Evolutionary conservation across 2,329 filamentous ascomycete genomes (phyloP).

Genomic region (Pseudocercospora cruenta): DNA sequence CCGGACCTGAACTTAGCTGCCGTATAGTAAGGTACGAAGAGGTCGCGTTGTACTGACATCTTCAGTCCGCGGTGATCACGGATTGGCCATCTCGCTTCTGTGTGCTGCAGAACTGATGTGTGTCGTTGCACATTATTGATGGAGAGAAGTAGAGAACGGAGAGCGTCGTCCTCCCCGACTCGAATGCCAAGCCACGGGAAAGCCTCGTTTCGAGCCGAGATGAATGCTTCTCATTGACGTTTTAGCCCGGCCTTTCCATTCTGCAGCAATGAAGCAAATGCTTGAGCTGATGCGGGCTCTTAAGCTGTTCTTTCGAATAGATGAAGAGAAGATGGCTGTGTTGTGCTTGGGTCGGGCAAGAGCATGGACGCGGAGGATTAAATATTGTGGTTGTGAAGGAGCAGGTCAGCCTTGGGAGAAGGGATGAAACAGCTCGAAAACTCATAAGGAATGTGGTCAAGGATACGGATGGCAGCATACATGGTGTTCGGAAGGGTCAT

Average conservation of each 20-base stretch:
- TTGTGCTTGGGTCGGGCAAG: too few species aligned
- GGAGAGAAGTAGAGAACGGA: too few species aligned
- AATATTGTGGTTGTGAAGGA: too few species aligned
- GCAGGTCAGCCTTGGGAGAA: too few species aligned
- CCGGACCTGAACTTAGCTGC: conserved; percentile 2
- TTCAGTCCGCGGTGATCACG: not conserved
- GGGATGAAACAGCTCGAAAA: too few species aligned
- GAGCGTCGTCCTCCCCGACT: not conserved
- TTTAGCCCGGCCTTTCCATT: not conserved
- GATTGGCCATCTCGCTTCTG: not conserved
- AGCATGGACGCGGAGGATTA: too few species aligned
- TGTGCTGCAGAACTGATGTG: too few species aligned
- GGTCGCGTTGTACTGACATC: not conserved
- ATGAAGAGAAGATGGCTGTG: not conserved
- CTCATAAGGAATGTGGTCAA: too few species aligned
- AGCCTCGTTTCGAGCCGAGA: not conserved
- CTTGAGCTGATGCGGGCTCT: not conserved
- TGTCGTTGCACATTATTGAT: too few species aligned
- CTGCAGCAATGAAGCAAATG: not conserved
- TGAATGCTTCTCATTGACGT: not conserved
- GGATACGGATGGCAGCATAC: too few species aligned
- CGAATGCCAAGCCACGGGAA: not conserved
- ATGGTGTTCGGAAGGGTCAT: too few species aligned
- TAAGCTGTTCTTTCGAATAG: too few species aligned
- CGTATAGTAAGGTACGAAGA: not conserved